phyloP scores from a whole-genome alignment of 805 yeast genomes.

The Candida ovalis region DNA sequence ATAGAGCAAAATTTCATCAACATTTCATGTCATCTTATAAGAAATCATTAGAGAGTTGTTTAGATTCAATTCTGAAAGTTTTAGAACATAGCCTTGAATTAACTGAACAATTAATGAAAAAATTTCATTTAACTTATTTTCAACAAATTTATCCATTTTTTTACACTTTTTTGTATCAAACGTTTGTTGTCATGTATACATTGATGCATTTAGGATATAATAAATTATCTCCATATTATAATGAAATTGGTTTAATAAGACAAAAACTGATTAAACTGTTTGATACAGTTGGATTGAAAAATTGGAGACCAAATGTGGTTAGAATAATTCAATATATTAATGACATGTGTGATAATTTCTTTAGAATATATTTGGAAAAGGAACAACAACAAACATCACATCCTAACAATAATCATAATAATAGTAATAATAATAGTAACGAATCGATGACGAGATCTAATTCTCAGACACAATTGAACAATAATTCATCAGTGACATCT shows the following conservation, averaged over 20 bases:
- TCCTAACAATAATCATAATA: background rate
- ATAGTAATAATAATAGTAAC: no score
- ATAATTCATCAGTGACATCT: background rate
- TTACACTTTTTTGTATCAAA: slow-evolving; percentile 48
- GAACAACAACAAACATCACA: background rate
- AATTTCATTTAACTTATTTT: slow-evolving; percentile 30
- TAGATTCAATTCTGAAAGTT: slow-evolving; percentile 37
- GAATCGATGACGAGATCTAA: background rate
- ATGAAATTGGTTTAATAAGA: slow-evolving; percentile 24
- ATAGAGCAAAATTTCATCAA: slow-evolving; percentile 48
- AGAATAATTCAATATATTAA: slow-evolving; percentile 30
- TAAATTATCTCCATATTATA: slow-evolving; percentile 24
- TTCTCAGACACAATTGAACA: background rate
- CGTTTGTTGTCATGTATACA: slow-evolving; percentile 47
- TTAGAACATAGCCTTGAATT: slow-evolving; percentile 35
- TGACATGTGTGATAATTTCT: slow-evolving; percentile 31
- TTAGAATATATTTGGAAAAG: slow-evolving; percentile 19
- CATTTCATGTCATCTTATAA: slow-evolving; percentile 41
- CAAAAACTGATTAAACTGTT: slow-evolving; percentile 29
- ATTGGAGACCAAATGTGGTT: slow-evolving; percentile 30
- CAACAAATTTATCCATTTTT: slow-evolving; percentile 42
- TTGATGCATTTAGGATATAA: slow-evolving; percentile 41
- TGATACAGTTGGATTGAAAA: slow-evolving; percentile 23
- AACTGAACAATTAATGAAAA: slow-evolving; percentile 30
- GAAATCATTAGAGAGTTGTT: slow-evolving; percentile 35